Evolutionary conservation across 768 basidiomycete species (phyloP).

Genomic region (Leccinum arenicola): DNA sequence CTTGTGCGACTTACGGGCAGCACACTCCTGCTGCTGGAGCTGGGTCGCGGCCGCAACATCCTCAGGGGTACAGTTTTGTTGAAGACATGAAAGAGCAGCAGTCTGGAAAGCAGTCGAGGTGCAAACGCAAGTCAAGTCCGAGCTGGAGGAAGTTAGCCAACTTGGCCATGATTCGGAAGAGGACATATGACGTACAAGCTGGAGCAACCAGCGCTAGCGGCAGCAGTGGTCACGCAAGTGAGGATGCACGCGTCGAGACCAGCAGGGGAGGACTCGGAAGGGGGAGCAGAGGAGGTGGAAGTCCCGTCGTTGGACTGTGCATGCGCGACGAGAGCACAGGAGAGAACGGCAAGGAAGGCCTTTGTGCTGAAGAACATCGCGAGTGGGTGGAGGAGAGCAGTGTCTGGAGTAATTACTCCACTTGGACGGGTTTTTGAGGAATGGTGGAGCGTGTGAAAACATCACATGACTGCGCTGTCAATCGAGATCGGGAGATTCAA

Average conservation of each 20-base stretch:
- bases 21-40: constrained; percentile 36
- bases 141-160: constrained; percentile 24
- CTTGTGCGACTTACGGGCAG: constrained; percentile 5
- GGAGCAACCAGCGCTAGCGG: not conserved
- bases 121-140: constrained; percentile 41
- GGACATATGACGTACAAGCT: constrained; percentile 14
- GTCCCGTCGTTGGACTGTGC: constrained; percentile 16
- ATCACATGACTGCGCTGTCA: not conserved
- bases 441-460: constrained; percentile 9
- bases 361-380: constrained; percentile 22
- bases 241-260: constrained; percentile 10
- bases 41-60: constrained; percentile 32
- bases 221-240: constrained; percentile 4
- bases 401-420: not conserved
- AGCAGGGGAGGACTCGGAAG: not conserved
- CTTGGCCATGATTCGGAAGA: not conserved
- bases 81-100: constrained; percentile 33
- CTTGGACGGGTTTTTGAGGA: constrained; percentile 14
- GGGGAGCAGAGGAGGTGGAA: not conserved
- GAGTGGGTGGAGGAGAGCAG: not conserved
- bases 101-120: constrained; percentile 36
- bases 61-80: constrained; percentile 29
- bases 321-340: constrained; percentile 17
- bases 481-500: not conserved
- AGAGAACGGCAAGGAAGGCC: constrained; percentile 14